These are phyloP conservation scores for Phylloboletellus chloephorus DNA, from an alignment of 1,284 basidiomycete genomes.

Conservation along the genomic window DNA sequence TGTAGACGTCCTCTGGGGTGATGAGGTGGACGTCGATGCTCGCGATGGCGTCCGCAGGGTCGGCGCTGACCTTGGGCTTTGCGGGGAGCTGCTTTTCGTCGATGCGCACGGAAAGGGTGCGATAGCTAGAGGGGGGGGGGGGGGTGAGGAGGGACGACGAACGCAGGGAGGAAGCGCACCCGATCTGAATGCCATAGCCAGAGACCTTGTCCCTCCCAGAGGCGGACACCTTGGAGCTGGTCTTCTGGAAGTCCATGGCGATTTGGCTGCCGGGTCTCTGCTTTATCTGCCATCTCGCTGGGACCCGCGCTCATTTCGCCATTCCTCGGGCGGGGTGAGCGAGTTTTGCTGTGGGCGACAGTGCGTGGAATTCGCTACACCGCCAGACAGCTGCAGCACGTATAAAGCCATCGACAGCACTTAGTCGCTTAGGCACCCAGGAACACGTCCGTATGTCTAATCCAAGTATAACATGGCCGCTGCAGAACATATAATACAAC, in stretches of 20 bases:
- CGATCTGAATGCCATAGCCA: conserved; percentile 31
- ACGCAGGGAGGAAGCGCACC: conserved; percentile 7
- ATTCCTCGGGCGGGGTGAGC: conserved; percentile 13
- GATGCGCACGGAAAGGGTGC: conserved; percentile 38
- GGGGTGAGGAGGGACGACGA: conserved; percentile 27
- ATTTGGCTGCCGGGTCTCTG: conserved; percentile 17
- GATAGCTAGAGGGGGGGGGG: conserved; percentile 32
- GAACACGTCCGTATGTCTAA: no score
- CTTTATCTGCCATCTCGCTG: conserved; percentile 11
- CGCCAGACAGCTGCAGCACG: no score
- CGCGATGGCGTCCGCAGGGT: conserved; percentile 37
- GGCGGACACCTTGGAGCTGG: conserved; percentile 16
- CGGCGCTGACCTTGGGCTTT: conserved; percentile 17
- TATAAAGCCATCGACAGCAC: no score
- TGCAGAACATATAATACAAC: neutral
- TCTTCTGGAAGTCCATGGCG: conserved; percentile 18
- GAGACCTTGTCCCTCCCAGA: conserved; percentile 16
- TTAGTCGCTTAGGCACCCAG: no score
- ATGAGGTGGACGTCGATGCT: conserved; percentile 46
- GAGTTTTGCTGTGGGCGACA: no score
- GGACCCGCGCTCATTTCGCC: conserved; percentile 15
- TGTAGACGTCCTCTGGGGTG: conserved; percentile 37
- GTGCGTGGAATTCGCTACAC: no score
- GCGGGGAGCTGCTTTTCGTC: conserved; percentile 25
- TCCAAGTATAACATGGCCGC: no score